Evolutionary conservation across 2,329 filamentous ascomycete species (phyloP).

Genomic region (Alternaria infectoria): DNA sequence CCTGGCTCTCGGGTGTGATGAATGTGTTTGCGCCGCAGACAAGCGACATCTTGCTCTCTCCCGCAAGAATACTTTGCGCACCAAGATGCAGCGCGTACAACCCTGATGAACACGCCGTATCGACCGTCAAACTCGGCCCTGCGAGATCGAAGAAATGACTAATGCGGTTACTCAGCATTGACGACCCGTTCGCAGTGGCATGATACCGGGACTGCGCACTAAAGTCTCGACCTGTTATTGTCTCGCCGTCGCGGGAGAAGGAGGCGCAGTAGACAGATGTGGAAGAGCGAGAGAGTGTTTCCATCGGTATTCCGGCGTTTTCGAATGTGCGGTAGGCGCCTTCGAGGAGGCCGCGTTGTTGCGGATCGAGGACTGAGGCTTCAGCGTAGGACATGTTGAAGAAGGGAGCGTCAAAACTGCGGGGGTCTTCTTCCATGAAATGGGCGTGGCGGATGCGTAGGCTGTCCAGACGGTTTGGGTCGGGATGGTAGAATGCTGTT

Average conservation of each 20-base stretch:
- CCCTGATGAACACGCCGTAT: constrained; percentile 32
- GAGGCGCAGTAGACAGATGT: constrained; percentile 19
- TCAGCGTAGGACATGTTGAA: constrained; percentile 17
- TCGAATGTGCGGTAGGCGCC: constrained; percentile 29
- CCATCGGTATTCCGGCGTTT: constrained; percentile 18
- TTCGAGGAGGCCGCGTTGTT: constrained; percentile 29
- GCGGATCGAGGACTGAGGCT: constrained; percentile 23
- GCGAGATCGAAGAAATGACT: constrained; percentile 27
- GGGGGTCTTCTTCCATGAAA: constrained; percentile 20
- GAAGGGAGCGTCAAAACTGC: constrained; percentile 24
- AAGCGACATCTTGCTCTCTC: constrained; percentile 24
- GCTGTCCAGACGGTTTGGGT: constrained; percentile 6
- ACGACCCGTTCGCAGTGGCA: constrained; percentile 18
- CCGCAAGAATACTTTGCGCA: constrained; percentile 26
- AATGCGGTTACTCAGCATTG: constrained; percentile 33
- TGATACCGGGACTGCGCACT: constrained; percentile 4
- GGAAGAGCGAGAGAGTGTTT: constrained; percentile 9
- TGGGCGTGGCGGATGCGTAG: constrained; percentile 3
- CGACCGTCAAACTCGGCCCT: constrained; percentile 25
- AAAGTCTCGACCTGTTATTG: constrained; percentile 5
- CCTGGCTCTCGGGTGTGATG: constrained; percentile 6
- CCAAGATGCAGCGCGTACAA: constrained; percentile 27
- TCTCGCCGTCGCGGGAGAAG: constrained; percentile 6
- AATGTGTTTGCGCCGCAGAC: constrained; percentile 10
- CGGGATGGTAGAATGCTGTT: constrained; percentile 5